A percentile compares a stretch with the other conserved stretches of the same genome.
Evolutionary conservation across 2,329 filamentous ascomycete species (phyloP).

Genomic region (Zarea fungicola): DNA sequence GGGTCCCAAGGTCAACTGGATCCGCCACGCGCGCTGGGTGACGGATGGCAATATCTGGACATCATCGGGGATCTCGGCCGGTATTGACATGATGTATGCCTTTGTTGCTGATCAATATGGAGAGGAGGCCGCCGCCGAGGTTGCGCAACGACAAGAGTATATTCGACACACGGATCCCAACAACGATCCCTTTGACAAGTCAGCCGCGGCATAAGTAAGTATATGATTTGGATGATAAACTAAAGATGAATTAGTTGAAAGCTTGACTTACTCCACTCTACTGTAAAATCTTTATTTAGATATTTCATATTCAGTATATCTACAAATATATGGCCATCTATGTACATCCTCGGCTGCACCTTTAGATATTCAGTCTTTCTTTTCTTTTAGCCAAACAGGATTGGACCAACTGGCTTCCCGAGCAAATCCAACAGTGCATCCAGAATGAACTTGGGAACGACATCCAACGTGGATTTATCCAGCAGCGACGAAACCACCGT

Average conservation of each 20-base stretch:
- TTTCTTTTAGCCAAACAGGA: neutral
- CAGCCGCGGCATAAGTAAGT: neutral
- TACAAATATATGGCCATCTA: too few relatives aligned
- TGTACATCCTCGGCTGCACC: too few relatives aligned
- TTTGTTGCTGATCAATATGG: constrained; percentile 36
- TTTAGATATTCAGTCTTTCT: neutral
- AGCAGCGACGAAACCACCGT: constrained; percentile 1
- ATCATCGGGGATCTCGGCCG: constrained; percentile 49
- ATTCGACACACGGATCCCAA: constrained; percentile 44
- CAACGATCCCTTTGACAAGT: constrained; percentile 49
- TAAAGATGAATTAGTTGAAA: too few relatives aligned
- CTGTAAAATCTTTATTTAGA: too few relatives aligned
- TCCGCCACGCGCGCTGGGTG: constrained; percentile 54
- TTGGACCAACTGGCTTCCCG: constrained; percentile 2
- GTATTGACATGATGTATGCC: constrained; percentile 34
- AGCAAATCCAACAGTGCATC: constrained; percentile 7
- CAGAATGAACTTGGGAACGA: neutral
- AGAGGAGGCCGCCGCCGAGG: constrained; percentile 38
- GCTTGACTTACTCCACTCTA: too few relatives aligned
- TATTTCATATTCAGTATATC: too few relatives aligned
- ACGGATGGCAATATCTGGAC: constrained; percentile 58
- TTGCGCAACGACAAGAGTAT: constrained; percentile 54
- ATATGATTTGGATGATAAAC: too few relatives aligned
- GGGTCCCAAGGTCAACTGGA: constrained; percentile 47
- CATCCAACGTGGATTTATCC: neutral